These are phyloP conservation scores for Solanum chacoense DNA, from an alignment of 305 asterid genomes.

Conservation along the genomic window DNA sequence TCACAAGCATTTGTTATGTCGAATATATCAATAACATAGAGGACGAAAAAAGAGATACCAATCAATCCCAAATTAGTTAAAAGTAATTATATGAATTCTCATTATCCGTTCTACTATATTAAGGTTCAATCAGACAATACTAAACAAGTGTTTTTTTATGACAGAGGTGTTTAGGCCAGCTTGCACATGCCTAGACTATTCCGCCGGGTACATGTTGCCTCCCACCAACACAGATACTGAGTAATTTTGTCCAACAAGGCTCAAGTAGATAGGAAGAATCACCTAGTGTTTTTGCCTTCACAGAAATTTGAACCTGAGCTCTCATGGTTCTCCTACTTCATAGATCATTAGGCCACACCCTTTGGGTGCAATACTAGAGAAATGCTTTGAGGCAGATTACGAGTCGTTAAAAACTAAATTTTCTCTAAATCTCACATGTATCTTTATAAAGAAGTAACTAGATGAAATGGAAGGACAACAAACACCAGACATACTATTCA, in stretches of 20 bases:
- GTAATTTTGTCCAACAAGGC: not conserved
- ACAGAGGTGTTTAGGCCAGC: not conserved
- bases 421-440: not conserved
- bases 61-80: not conserved
- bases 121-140: not conserved
- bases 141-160: not conserved
- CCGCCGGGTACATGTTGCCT: not conserved
- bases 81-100: not conserved
- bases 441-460: not conserved
- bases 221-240: not conserved
- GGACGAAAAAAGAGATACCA: not conserved
- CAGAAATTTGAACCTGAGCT: not conserved
- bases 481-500: not conserved
- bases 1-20: conserved; percentile 8
- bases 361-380: not conserved
- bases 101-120: not conserved
- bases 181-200: not conserved
- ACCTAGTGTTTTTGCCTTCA: not conserved
- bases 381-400: not conserved
- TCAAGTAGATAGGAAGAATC: not conserved
- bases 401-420: not conserved
- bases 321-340: not conserved
- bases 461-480: not conserved
- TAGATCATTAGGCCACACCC: not conserved
- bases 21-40: not conserved